These are phyloP conservation scores for Oryza coarctata DNA, from an alignment of 176 grass and related monocot genomes.

Conservation along the genomic window DNA sequence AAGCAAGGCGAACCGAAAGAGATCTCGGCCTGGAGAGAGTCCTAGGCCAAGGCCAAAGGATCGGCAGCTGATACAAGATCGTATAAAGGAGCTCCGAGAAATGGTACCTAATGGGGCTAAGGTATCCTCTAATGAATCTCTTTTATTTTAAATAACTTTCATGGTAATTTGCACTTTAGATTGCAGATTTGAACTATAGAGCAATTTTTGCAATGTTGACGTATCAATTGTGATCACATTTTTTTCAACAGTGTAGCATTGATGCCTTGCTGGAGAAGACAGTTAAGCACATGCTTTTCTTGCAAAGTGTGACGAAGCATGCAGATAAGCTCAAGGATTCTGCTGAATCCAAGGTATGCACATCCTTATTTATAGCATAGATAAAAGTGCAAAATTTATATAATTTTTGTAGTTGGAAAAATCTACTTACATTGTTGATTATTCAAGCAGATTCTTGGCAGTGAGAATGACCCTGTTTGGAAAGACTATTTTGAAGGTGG, in stretches of 20 bases:
- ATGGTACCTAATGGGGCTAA: constrained; percentile 79
- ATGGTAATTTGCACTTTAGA: constrained; percentile 27
- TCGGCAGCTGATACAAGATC: constrained; percentile 76
- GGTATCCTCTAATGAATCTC: constrained; percentile 46
- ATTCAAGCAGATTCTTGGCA: constrained; percentile 53
- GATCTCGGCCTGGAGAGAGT: constrained; percentile 65
- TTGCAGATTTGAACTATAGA: constrained; percentile 13
- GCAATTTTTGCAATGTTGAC: not conserved
- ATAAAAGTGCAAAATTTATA: constrained; percentile 8
- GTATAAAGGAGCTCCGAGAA: constrained; percentile 78
- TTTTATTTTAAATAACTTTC: constrained; percentile 12
- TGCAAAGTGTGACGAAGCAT: constrained; percentile 75
- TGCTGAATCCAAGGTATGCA: constrained; percentile 62
- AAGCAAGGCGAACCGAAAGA: constrained; percentile 68
- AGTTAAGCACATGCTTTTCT: constrained; percentile 91
- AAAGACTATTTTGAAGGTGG: constrained; percentile 84
- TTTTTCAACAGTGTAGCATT: constrained; percentile 71
- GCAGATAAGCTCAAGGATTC: constrained; percentile 76
- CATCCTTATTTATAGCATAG: constrained; percentile 16
- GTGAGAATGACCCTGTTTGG: constrained; percentile 61
- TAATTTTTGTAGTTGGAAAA: not conserved
- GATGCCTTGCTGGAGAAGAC: constrained; percentile 85
- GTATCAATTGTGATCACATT: constrained; percentile 33
- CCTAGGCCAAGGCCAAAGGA: constrained; percentile 74
- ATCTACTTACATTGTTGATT: constrained; percentile 8